Conservation (phyloP, 1,139 yeast genomes). For the Geotrichum candidum region DNA sequence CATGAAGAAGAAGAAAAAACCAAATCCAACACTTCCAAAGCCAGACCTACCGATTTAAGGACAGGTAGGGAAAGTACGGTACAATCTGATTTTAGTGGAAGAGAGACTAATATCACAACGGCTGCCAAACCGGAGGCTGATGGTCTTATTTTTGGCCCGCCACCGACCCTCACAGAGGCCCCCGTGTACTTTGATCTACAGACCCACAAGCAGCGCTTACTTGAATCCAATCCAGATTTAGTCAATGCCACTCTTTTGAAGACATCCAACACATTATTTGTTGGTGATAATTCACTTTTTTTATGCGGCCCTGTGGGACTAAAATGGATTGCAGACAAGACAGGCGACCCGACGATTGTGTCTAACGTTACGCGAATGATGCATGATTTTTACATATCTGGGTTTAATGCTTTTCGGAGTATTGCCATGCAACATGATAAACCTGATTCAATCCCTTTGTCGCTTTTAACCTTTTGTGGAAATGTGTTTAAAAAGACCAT, state of each 20-base stretch:
- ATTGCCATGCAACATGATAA: not conserved
- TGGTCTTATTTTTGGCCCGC: conserved; percentile 3
- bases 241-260: conserved; percentile 4
- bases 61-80: too few species aligned
- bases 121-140: not conserved
- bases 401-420: conserved; percentile 4
- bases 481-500: not conserved
- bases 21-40: not conserved
- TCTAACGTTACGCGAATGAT: conserved; percentile 32
- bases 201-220: not conserved
- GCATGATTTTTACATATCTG: conserved; percentile 12
- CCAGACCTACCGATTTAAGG: too few species aligned
- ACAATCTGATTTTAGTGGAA: not conserved
- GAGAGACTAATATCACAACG: not conserved
- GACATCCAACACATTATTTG: conserved; percentile 14
- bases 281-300: conserved; percentile 34
- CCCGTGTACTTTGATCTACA: not conserved
- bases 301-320: conserved; percentile 40
- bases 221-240: not conserved
- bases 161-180: not conserved
- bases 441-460: not conserved
- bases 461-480: not conserved
- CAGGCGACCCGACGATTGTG: conserved; percentile 30
- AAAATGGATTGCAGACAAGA: conserved; percentile 37
- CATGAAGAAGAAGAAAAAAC: not conserved